These are phyloP conservation scores for Mucuna pruriens DNA, from an alignment of 306 rosid genomes.

Conservation along the genomic window DNA sequence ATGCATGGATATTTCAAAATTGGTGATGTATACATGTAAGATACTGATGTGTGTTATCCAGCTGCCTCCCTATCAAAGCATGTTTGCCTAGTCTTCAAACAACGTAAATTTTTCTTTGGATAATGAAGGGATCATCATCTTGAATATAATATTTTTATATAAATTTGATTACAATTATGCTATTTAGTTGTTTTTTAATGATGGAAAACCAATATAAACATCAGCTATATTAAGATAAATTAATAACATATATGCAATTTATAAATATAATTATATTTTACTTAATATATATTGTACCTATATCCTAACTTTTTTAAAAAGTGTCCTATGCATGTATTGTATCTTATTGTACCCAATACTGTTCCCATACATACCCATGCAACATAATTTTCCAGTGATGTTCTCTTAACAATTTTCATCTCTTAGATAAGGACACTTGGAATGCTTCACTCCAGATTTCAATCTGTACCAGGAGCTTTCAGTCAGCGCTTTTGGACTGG, in stretches of 20 bases:
- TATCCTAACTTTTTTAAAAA: not conserved
- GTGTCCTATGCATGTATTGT: not conserved
- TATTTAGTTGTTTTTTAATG: not conserved
- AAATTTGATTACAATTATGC: not conserved
- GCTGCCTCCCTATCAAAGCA: not conserved
- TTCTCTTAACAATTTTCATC: constrained; percentile 38
- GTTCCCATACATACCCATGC: not conserved
- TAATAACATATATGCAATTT: not conserved
- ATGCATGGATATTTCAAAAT: not conserved
- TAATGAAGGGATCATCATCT: not conserved
- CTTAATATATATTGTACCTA: not conserved
- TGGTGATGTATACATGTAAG: not conserved
- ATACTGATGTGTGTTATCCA: not conserved
- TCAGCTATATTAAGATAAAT: not conserved
- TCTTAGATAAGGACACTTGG: constrained; percentile 98
- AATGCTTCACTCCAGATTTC: constrained; percentile 92
- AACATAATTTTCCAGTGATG: constrained; percentile 22
- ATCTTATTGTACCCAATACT: not conserved
- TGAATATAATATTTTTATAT: not conserved
- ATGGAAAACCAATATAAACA: not conserved
- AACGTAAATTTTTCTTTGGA: not conserved
- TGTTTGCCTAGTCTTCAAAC: not conserved
- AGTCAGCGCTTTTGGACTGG: constrained; percentile 70
- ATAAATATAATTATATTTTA: not conserved
- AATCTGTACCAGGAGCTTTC: constrained; percentile 77